Evolutionary conservation across 768 basidiomycete species (phyloP), one percentile per base, ranked within the genome.

Genomic region (Tubosaeta brunneosetosa): DNA sequence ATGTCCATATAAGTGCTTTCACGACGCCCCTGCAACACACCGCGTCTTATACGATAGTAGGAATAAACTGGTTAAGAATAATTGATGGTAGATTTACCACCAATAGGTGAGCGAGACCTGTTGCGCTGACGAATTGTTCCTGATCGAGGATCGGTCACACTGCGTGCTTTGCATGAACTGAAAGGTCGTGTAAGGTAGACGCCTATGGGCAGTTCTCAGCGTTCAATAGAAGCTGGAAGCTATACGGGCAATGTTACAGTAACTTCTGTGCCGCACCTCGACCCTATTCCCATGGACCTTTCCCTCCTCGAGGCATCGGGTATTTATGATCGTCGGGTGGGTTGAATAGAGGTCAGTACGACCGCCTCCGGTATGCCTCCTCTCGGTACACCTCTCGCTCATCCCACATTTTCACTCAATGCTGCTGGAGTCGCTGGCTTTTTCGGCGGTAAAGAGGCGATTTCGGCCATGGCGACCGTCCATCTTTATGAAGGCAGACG

Each of bases 391-490:
- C 56, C 67, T 31, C 49, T 65, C 33, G 10, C 34, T 3, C 0
- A 16, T 14, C n/a, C 51, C 16, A 47, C 43, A 26, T 64, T 67
- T 36, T 40, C n/a, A 3, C 62, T 72, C 37, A 61, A 72, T 32
- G 43, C 64, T 0, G 59, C 68, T 7, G 71, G 67, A 4, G 59
- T 72, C 9, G 66, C 70, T 6, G 71, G 69, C 8, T 66, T 73
- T 33, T 71, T 72, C 6, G 72, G 72, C 3, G 69, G 71, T 6
- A 59, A 73, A 17, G 72, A 72, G 47, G 69, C 71, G 14, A 58
- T 72, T 29, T 55, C 66, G 9, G 69, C 71, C 16, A 72, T 72
- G 68, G 57, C 63, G 10, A 64, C 61, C 3, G 64, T 72, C 22
- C 65, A 71, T 42, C 44, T 72, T 4, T 68, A 62, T 46, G 16